Evolutionary conservation across 116 monocot genomes (phyloP).

Genomic region (Cymodocea nodosa): DNA sequence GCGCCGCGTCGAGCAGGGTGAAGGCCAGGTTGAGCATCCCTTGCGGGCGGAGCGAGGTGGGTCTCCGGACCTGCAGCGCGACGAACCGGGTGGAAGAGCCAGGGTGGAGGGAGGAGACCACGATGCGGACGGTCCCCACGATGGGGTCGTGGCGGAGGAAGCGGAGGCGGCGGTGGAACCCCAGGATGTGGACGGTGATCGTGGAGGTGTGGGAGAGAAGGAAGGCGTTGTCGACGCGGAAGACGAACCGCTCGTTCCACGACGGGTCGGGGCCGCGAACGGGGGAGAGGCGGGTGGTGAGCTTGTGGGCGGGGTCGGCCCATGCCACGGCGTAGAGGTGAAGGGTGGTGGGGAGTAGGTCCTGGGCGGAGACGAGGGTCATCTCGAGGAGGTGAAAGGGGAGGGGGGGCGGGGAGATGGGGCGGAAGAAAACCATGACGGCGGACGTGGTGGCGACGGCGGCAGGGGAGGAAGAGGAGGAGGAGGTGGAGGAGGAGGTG

Average conservation of each 20-base stretch:
- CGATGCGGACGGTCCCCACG: slow-evolving; percentile 32
- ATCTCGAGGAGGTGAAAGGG: slow-evolving; percentile 46
- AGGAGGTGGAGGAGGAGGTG: slow-evolving; percentile 3
- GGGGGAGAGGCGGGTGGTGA: slow-evolving; percentile 26
- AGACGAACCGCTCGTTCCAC: slow-evolving; percentile 76
- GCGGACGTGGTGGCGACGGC: background rate
- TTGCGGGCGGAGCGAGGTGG: slow-evolving; percentile 29
- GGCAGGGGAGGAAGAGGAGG: slow-evolving; percentile 1
- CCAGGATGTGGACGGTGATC: slow-evolving; percentile 28
- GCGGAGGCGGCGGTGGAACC: slow-evolving; percentile 12
- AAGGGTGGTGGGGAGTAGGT: slow-evolving; percentile 15
- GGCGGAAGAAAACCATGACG: too few species aligned
- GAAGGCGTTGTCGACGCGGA: slow-evolving; percentile 37
- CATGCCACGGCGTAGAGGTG: slow-evolving; percentile 46
- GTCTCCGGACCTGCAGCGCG: slow-evolving; percentile 24
- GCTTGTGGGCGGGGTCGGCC: slow-evolving; percentile 21
- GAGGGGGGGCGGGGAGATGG: background rate
- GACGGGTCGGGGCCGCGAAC: slow-evolving; percentile 24
- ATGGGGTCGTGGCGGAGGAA: slow-evolving; percentile 8
- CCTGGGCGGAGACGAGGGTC: slow-evolving; percentile 68
- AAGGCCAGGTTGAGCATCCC: slow-evolving; percentile 56
- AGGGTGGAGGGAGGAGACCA: slow-evolving; percentile 16
- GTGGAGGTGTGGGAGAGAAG: slow-evolving; percentile 36
- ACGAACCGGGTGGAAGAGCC: slow-evolving; percentile 14
- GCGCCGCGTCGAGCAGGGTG: slow-evolving; percentile 16